Percentiles rank a stretch among this genome's conserved stretches.
Conservation (phyloP, 306 rosid genomes). For the Abrus precatorius region DNA sequence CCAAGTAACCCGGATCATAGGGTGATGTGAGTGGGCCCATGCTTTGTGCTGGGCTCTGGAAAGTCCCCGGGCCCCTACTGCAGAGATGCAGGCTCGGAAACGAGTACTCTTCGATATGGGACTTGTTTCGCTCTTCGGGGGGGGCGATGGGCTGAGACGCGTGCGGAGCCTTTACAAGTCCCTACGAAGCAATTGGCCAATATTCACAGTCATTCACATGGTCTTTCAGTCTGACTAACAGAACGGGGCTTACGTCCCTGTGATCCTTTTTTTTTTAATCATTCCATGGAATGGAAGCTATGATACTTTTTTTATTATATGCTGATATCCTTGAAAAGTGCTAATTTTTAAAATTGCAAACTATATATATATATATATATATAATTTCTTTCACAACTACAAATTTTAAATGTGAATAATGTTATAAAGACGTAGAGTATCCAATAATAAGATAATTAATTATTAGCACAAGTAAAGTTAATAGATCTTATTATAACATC, state of each 20-base stretch:
- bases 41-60: slow-evolving; percentile 27
- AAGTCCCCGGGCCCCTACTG: slow-evolving; percentile 48
- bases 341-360: too few species aligned
- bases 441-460: too few species aligned
- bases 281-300: too few species aligned
- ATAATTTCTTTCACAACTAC: too few species aligned
- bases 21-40: slow-evolving; percentile 38
- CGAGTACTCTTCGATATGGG: not conserved
- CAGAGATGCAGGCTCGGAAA: slow-evolving; percentile 47
- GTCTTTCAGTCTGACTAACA: slow-evolving; percentile 27
- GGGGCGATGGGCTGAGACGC: slow-evolving; percentile 46
- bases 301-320: too few species aligned
- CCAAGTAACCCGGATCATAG: not conserved
- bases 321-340: too few species aligned
- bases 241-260: slow-evolving; percentile 54
- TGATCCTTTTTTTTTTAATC: too few species aligned
- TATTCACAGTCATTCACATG: slow-evolving; percentile 45
- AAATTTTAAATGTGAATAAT: too few species aligned
- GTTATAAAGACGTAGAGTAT: too few species aligned
- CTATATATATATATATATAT: too few species aligned
- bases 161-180: slow-evolving; percentile 47
- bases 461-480: too few species aligned
- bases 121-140: not conserved
- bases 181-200: slow-evolving; percentile 32
- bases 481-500: too few species aligned